Base-by-base conservation (phyloP, 106 monocot species). In the Triglochin maritima region DNA sequence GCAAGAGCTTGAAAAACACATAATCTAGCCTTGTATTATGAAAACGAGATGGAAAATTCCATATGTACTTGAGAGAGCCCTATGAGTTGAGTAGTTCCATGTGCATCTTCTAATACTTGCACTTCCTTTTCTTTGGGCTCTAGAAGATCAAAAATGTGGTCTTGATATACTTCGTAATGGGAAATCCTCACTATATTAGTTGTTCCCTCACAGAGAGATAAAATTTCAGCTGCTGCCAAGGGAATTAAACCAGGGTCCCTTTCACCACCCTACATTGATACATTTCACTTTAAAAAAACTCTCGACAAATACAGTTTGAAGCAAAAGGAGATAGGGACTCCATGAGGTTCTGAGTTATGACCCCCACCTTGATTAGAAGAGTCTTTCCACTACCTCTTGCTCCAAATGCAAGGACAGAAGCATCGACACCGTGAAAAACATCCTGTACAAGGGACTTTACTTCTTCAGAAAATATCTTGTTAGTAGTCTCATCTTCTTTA, bases 371-470 rank as follows among this genome's bases (percentile, higher is more conserved):
- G 60, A 83, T 79, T n/a, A 83, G 46, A 56, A 67, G 73, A n/a
- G 81, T 79, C 70, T 89, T 89, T 13, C 83, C 89, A 76, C 80
- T 80, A 56, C 81, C 79, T 49, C 62, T 79, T 46, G 85, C 81
- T 60, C 89, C 85, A 67, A 77, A 89, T 64, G 83, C 73, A 69
- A 89, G 57, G 74, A 89, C 83, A 65, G 85, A 75, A 7, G 68
- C 67, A 72, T 83, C 83, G 8, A 11, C 6, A 2, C 85, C 85
- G 49, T 64, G 54, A 47, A 81, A 52, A 43, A 79, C 46, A n/a
- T 56, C 76, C n/a, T 65, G 14, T 17, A 89, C 55, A 9, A 89
- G 63, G 47, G 85, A 83, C 46, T 74, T 86, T 3, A 89, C 76
- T 71, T 89, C 89, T 67, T 61, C 65, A 2, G 8, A 29, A 71